These are phyloP conservation scores for Discostella stelligeroides DNA, from an alignment of 108 stramenopile genomes.

Conservation along the genomic window DNA sequence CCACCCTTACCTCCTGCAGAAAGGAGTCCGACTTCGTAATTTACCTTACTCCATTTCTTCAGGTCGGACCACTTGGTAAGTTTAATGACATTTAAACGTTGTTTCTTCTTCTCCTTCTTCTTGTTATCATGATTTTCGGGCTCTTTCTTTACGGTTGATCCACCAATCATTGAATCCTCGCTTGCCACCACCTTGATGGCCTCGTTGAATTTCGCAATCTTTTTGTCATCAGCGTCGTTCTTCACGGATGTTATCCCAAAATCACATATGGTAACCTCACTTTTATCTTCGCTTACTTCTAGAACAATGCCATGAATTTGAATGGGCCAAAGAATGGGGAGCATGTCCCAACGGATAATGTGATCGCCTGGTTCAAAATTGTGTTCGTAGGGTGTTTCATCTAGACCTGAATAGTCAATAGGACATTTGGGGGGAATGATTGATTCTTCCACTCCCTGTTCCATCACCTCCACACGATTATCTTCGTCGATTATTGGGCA, in stretches of 20 bases:
- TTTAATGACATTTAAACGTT: constrained; percentile 43
- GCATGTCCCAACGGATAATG: constrained; percentile 59
- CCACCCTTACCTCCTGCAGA: constrained; percentile 12
- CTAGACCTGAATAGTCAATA: constrained; percentile 10
- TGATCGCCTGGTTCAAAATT: constrained; percentile 62
- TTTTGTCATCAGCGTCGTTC: constrained; percentile 19
- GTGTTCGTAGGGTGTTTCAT: constrained; percentile 51
- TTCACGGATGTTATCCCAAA: constrained; percentile 54
- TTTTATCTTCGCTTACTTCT: constrained; percentile 43
- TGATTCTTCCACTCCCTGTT: too few relatives aligned
- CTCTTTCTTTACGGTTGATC: too few relatives aligned
- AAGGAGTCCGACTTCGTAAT: constrained; percentile 34
- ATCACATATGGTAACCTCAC: constrained; percentile 49
- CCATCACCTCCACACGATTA: too few relatives aligned
- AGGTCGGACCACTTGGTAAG: constrained; percentile 47
- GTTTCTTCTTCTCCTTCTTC: constrained; percentile 9
- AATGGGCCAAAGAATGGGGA: constrained; percentile 56
- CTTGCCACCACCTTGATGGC: constrained; percentile 13
- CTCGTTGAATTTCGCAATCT: constrained; percentile 27
- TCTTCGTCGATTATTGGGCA: too few relatives aligned
- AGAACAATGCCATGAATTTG: constrained; percentile 67
- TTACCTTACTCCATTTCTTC: constrained; percentile 40
- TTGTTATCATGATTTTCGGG: too few relatives aligned
- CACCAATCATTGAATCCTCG: too few relatives aligned
- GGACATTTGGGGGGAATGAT: constrained; percentile 3